Conservation (phyloP, 2,329 filamentous ascomycete species). For the Diaporthe velutina region DNA sequence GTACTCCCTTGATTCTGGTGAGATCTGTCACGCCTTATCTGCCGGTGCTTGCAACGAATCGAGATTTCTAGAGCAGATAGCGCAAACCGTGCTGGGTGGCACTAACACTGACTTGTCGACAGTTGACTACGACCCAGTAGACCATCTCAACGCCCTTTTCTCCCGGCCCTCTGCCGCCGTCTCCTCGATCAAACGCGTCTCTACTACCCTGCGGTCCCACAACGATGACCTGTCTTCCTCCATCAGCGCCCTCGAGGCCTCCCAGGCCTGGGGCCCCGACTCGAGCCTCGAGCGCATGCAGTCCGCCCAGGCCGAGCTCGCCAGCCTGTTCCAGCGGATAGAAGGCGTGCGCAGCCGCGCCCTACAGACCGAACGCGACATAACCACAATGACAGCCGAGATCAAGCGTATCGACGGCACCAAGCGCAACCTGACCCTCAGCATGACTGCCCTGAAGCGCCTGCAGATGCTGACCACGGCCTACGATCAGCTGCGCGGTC, state of each 20-base stretch:
- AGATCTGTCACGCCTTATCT: neutral
- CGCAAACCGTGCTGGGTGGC: conserved; percentile 34
- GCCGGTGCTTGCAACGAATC: neutral
- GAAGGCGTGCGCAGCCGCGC: conserved; percentile 91
- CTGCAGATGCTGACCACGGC: conserved; percentile 99
- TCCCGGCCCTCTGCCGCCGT: conserved; percentile 88
- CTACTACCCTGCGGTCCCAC: conserved; percentile 78
- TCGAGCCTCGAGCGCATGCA: conserved; percentile 93
- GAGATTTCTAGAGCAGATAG: neutral
- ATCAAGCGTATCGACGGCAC: conserved; percentile 98
- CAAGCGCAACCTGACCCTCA: conserved; percentile 94
- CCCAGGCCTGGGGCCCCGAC: conserved; percentile 86
- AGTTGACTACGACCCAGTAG: conserved; percentile 90
- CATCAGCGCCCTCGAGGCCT: conserved; percentile 79
- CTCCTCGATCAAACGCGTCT: conserved; percentile 80
- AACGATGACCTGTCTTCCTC: conserved; percentile 86
- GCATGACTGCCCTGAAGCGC: conserved; percentile 97
- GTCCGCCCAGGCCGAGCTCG: conserved; percentile 89
- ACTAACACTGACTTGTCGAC: conserved; percentile 25
- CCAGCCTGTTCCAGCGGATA: conserved; percentile 92
- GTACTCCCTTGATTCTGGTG: conserved; percentile 44
- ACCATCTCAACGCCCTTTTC: conserved; percentile 94
- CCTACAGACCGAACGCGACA: conserved; percentile 92
- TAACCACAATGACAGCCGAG: conserved; percentile 98
- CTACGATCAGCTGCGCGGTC: conserved; percentile 92